These are phyloP conservation scores for Leptographium procerum DNA, from an alignment of 2,329 filamentous ascomycete genomes.

Conservation along the genomic window DNA sequence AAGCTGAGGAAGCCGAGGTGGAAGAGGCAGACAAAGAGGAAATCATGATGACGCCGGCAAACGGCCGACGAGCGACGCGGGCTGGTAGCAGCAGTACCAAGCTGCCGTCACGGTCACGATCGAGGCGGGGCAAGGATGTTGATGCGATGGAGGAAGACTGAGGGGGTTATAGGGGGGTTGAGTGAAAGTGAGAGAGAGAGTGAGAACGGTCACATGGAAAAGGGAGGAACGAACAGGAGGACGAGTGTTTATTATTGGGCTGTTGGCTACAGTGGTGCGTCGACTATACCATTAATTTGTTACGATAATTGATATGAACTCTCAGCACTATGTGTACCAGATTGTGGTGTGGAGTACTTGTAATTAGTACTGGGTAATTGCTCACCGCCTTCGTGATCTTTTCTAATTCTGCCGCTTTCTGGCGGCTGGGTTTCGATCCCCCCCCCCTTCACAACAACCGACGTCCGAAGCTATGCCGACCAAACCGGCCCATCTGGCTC, in stretches of 20 bases:
- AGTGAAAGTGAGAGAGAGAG: neutral
- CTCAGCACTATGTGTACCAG: neutral
- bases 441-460: neutral
- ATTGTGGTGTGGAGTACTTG: too few relatives aligned
- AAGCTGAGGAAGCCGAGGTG: neutral
- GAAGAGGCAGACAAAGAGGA: neutral
- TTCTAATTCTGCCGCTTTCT: slow-evolving; percentile 2
- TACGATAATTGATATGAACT: neutral
- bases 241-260: neutral
- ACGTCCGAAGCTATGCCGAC: neutral
- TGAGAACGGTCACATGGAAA: too few relatives aligned
- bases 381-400: slow-evolving; percentile 3
- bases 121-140: neutral
- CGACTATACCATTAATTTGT: neutral
- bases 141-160: slow-evolving; percentile 6
- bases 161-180: neutral
- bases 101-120: slow-evolving; percentile 1
- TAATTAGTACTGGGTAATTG: too few relatives aligned
- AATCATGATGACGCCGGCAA: neutral
- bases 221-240: neutral
- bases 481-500: slow-evolving; percentile 57
- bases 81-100: neutral
- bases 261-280: neutral
- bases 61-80: neutral
- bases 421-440: neutral